Conservation (phyloP, 2,329 filamentous ascomycete genomes). For the Lachnellula hyalina region DNA sequence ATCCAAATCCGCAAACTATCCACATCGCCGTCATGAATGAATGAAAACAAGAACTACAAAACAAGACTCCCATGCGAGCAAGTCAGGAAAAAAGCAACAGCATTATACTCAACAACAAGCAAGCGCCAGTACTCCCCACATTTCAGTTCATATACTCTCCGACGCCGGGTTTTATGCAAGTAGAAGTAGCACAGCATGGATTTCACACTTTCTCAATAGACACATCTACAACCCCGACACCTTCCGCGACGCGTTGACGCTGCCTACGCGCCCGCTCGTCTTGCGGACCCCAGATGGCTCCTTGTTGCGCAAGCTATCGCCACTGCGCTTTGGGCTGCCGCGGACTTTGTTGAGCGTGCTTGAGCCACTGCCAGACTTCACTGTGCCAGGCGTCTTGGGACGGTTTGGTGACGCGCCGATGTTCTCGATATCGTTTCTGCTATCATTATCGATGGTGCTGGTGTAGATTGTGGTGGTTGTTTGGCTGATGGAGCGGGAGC, state of each 20-base stretch:
- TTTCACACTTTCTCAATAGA: background rate
- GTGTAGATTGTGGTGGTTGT: conserved; percentile 64
- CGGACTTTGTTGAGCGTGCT: conserved; percentile 57
- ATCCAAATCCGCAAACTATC: conserved; percentile 5
- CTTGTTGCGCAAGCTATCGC: conserved; percentile 45
- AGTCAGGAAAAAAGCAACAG: background rate
- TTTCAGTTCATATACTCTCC: conserved; percentile 11
- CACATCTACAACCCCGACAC: conserved; percentile 29
- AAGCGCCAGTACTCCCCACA: conserved; percentile 1
- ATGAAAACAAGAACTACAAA: conserved; percentile 1
- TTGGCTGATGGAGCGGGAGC: conserved; percentile 72
- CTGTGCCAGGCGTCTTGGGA: conserved; percentile 49
- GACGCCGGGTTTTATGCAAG: conserved; percentile 24
- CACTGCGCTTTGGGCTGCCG: conserved; percentile 49
- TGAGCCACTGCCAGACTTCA: conserved; percentile 46
- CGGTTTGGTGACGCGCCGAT: conserved; percentile 42
- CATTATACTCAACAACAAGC: background rate
- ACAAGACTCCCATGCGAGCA: background rate
- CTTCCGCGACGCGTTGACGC: conserved; percentile 39
- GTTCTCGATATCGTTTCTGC: conserved; percentile 67
- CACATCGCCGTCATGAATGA: background rate
- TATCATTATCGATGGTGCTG: conserved; percentile 60
- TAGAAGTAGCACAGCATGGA: conserved; percentile 21
- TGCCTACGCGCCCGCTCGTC: conserved; percentile 61
- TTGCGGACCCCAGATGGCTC: conserved; percentile 55